Conservation (phyloP, 345 rosid genomes). For the Populus ilicifolia region DNA sequence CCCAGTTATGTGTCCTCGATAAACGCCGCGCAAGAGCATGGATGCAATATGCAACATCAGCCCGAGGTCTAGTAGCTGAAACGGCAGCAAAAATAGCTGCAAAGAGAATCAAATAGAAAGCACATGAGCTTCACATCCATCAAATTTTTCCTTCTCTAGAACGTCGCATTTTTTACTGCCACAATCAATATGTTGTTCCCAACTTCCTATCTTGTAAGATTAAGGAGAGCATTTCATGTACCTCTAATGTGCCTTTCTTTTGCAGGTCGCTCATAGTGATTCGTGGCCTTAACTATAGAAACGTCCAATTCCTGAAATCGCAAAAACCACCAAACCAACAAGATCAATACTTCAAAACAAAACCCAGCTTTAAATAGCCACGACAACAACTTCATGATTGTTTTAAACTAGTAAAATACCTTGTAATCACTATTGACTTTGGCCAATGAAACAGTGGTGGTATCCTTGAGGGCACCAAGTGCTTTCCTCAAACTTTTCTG, state of each 20-base stretch:
- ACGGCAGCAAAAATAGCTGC: slow-evolving; percentile 88
- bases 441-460: slow-evolving; percentile 96
- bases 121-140: slow-evolving; percentile 1
- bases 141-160: background rate
- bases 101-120: slow-evolving; percentile 12
- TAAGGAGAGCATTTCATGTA: slow-evolving; percentile 16
- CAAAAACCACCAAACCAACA: slow-evolving; percentile 8
- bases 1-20: slow-evolving; percentile 94
- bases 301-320: slow-evolving; percentile 80
- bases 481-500: slow-evolving; percentile 92
- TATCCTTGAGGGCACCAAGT: slow-evolving; percentile 91
- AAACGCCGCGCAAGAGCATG: slow-evolving; percentile 86
- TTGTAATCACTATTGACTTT: slow-evolving; percentile 95
- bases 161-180: background rate
- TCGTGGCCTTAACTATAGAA: slow-evolving; percentile 92
- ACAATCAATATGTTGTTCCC: background rate
- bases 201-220: background rate
- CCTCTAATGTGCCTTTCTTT: slow-evolving; percentile 87
- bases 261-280: slow-evolving; percentile 89
- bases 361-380: background rate
- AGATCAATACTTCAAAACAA: slow-evolving; percentile 1
- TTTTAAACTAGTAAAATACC: slow-evolving; percentile 36
- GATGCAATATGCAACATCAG: slow-evolving; percentile 97
- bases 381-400: background rate
- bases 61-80: slow-evolving; percentile 97